Percentiles rank a stretch among this genome's conserved stretches.
Conservation (phyloP, 108 stramenopile genomes). For the Pseudonitzschia delicatissima region DNA sequence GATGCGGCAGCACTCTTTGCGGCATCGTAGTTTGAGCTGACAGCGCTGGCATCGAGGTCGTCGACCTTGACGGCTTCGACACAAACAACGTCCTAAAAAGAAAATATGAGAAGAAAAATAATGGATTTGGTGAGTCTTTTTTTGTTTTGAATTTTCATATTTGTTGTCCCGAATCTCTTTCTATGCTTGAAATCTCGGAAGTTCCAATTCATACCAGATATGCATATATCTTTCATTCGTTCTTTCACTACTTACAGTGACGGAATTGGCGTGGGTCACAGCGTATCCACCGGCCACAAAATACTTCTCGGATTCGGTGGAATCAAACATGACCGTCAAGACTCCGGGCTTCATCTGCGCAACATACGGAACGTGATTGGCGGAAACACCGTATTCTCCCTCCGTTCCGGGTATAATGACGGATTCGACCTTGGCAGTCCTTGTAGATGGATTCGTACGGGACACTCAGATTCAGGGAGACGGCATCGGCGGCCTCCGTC, state of each 20-base stretch:
- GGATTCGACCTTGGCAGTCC: constrained; percentile 63
- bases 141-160: too few relatives aligned
- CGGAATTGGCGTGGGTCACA: constrained; percentile 87
- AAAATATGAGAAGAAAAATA: background rate
- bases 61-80: constrained; percentile 96
- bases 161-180: too few relatives aligned
- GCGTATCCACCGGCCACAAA: constrained; percentile 97
- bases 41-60: constrained; percentile 86
- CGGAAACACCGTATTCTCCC: constrained; percentile 96
- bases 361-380: constrained; percentile 93
- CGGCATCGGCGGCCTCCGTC: constrained; percentile 39
- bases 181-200: too few relatives aligned
- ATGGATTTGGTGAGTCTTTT: constrained; percentile 10
- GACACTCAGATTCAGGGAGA: constrained; percentile 90
- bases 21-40: constrained; percentile 69
- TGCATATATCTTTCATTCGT: too few relatives aligned
- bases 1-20: constrained; percentile 72
- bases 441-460: constrained; percentile 93
- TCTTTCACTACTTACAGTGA: constrained; percentile 87
- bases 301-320: constrained; percentile 88
- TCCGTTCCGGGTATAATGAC: constrained; percentile 90
- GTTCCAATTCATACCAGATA: too few relatives aligned
- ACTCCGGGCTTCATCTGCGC: constrained; percentile 96
- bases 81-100: constrained; percentile 85
- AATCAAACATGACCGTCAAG: constrained; percentile 85